phyloP scores from a whole-genome alignment of 495 filamentous ascomycete genomes.

The Aspergillus ostianus region DNA sequence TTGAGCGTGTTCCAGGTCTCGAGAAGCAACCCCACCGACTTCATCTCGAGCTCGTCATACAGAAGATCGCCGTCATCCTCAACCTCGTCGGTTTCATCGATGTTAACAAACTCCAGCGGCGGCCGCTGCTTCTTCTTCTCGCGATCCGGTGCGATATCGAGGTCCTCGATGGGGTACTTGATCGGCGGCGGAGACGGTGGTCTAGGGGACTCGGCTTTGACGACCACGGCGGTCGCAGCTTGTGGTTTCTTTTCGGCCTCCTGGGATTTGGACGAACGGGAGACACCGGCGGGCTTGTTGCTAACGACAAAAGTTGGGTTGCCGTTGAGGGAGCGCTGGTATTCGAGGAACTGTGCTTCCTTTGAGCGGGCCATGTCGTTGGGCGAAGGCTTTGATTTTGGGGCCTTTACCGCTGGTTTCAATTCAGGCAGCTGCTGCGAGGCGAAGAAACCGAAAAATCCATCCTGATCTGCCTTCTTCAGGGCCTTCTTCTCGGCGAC shows the following conservation, averaged over 20 bases:
- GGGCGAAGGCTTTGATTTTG: constrained; percentile 59
- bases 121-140: constrained; percentile 62
- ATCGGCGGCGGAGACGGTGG: constrained; percentile 73
- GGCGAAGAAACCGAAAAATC: constrained; percentile 53
- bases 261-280: constrained; percentile 38
- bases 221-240: constrained; percentile 28
- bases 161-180: constrained; percentile 93
- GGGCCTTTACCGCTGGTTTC: constrained; percentile 76
- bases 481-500: constrained; percentile 74
- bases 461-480: constrained; percentile 62
- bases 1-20: constrained; percentile 96
- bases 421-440: constrained; percentile 68
- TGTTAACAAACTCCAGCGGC: constrained; percentile 70
- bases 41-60: constrained; percentile 67
- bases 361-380: constrained; percentile 46
- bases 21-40: constrained; percentile 74
- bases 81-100: constrained; percentile 47
- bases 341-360: constrained; percentile 51
- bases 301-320: constrained; percentile 45
- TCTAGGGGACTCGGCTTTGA: constrained; percentile 38
- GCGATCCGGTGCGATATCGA: constrained; percentile 66
- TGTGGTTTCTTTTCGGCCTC: constrained; percentile 39
- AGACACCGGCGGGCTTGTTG: constrained; percentile 25
- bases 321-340: constrained; percentile 51
- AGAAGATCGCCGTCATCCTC: constrained; percentile 37